A percentile compares a stretch with the other conserved stretches of the same genome.
These are phyloP conservation scores for Udeniomyces megalosporus DNA, from an alignment of 768 basidiomycete species.

Conservation along the genomic window DNA sequence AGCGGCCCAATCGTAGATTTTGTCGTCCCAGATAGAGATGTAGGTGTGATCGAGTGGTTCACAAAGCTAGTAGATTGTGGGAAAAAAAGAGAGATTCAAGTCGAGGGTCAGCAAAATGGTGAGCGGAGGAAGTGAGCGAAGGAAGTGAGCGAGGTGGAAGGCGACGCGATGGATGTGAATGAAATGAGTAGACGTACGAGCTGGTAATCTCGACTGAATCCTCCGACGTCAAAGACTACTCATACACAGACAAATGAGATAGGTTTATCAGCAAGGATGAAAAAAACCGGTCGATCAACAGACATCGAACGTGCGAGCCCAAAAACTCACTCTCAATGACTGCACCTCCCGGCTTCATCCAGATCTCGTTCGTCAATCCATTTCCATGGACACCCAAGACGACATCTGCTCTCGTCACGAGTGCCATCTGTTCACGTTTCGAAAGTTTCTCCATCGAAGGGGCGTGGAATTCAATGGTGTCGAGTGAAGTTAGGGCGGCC, in stretches of 20 bases:
- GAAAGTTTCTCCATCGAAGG: slow-evolving; percentile 9
- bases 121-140: too few species aligned
- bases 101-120: background rate
- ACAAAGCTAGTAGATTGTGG: background rate
- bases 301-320: too few species aligned
- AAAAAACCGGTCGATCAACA: too few species aligned
- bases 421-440: slow-evolving; percentile 15
- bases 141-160: too few species aligned
- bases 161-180: background rate
- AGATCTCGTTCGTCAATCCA: slow-evolving; percentile 16
- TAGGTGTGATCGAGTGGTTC: slow-evolving; percentile 13
- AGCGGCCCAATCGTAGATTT: slow-evolving; percentile 14
- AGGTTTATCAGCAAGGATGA: background rate
- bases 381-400: slow-evolving; percentile 16
- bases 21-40: slow-evolving; percentile 15
- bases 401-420: slow-evolving; percentile 10
- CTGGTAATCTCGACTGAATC: slow-evolving; percentile 14
- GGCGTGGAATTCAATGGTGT: slow-evolving; percentile 9
- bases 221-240: slow-evolving; percentile 16
- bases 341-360: slow-evolving; percentile 17
- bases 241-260: too few species aligned
- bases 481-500: background rate
- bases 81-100: background rate
- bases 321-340: slow-evolving; percentile 12
- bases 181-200: background rate